Conservation (phyloP, 2,329 filamentous ascomycete species). For the Phialophora expanda region DNA sequence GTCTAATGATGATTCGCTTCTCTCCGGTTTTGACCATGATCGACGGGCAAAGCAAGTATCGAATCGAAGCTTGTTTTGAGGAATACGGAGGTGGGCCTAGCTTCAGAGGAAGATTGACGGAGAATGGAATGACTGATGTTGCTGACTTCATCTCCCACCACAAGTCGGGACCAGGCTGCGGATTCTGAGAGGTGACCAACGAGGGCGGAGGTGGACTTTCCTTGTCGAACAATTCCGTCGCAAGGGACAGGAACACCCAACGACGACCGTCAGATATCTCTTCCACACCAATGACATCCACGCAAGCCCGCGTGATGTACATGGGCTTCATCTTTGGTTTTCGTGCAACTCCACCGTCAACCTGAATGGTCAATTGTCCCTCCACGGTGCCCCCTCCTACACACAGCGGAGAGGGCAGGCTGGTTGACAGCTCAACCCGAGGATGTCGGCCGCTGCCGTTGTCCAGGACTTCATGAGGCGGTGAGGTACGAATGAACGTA, state of each 20-base stretch:
- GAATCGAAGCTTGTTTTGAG: conserved; percentile 58
- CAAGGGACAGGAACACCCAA: conserved; percentile 58
- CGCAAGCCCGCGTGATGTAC: conserved; percentile 55
- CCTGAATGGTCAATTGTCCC: conserved; percentile 55
- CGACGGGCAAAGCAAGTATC: conserved; percentile 57
- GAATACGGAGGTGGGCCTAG: conserved; percentile 61
- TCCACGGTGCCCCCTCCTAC: conserved; percentile 62
- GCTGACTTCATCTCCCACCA: conserved; percentile 59
- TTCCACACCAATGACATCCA: conserved; percentile 60
- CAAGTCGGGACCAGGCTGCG: conserved; percentile 36
- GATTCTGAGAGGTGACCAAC: conserved; percentile 55
- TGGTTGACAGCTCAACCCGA: conserved; percentile 56
- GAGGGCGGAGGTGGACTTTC: conserved; percentile 57
- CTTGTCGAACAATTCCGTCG: conserved; percentile 57
- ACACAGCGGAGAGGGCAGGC: conserved; percentile 57
- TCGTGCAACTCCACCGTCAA: conserved; percentile 54
- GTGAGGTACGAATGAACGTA: conserved; percentile 55
- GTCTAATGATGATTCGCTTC: conserved; percentile 57
- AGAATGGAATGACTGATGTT: conserved; percentile 56
- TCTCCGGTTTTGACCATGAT: conserved; percentile 55
- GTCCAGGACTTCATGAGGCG: conserved; percentile 57
- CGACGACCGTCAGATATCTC: conserved; percentile 54
- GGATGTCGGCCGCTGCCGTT: conserved; percentile 57
- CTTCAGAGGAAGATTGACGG: conserved; percentile 59
- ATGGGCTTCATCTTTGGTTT: conserved; percentile 47